A percentile compares a stretch with the other conserved stretches of the same genome.
These are phyloP conservation scores for Lasiosphaeria miniovina DNA, from an alignment of 495 filamentous ascomycete species.

Conservation along the genomic window DNA sequence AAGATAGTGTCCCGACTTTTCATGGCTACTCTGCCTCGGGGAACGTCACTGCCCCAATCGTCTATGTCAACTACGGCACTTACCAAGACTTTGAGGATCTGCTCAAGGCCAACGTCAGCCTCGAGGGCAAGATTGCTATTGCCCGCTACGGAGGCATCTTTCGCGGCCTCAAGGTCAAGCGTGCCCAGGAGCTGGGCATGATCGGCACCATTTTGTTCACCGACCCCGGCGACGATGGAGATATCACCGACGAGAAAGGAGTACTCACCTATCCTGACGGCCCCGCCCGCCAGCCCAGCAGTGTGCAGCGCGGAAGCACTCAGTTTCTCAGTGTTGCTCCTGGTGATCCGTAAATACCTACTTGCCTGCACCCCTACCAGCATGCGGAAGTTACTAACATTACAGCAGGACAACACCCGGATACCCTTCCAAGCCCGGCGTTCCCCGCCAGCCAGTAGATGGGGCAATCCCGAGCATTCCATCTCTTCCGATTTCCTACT, in stretches of 20 bases:
- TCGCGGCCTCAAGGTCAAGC: slow-evolving; percentile 87
- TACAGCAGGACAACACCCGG: slow-evolving; percentile 74
- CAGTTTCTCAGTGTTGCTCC: slow-evolving; percentile 71
- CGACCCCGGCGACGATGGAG: slow-evolving; percentile 87
- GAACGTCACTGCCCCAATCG: slow-evolving; percentile 75
- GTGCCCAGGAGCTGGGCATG: slow-evolving; percentile 90
- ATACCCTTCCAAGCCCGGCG: slow-evolving; percentile 89
- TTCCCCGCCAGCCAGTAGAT: slow-evolving; percentile 68
- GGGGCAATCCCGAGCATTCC: slow-evolving; percentile 77
- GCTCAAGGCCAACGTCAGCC: slow-evolving; percentile 65
- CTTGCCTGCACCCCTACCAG: not conserved
- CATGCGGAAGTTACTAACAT: slow-evolving; percentile 9
- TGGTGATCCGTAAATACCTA: slow-evolving; percentile 53
- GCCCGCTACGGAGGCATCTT: slow-evolving; percentile 85
- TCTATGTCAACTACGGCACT: slow-evolving; percentile 88
- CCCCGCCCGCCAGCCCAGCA: slow-evolving; percentile 81
- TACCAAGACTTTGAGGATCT: slow-evolving; percentile 84
- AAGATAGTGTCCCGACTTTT: slow-evolving; percentile 83
- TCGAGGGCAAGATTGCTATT: slow-evolving; percentile 83
- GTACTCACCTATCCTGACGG: slow-evolving; percentile 79
- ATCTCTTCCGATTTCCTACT: slow-evolving; percentile 87
- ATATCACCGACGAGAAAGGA: slow-evolving; percentile 76
- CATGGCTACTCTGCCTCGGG: slow-evolving; percentile 92
- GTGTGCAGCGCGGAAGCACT: slow-evolving; percentile 87
- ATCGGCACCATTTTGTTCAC: slow-evolving; percentile 79